Conservation (phyloP, 176 grass and related monocot genomes). For the Panicum miliaceum region DNA sequence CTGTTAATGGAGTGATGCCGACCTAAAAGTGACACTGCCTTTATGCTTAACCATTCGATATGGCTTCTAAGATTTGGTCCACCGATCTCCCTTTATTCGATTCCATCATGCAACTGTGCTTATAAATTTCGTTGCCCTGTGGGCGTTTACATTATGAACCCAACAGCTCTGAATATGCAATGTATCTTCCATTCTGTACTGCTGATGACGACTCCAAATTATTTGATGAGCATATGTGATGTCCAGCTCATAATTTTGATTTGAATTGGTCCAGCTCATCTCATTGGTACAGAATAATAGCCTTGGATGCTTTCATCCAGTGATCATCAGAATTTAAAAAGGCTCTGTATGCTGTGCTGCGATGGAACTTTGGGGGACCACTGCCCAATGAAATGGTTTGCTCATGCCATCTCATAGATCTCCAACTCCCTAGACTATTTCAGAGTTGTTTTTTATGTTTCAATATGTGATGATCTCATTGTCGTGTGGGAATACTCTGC, state of each 20-base stretch:
- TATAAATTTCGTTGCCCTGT: conserved; percentile 37
- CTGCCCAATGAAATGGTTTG: conserved; percentile 13
- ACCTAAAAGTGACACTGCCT: conserved; percentile 52
- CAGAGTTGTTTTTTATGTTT: background rate
- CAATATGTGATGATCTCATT: conserved; percentile 18
- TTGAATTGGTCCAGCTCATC: conserved; percentile 35
- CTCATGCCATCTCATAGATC: conserved; percentile 14
- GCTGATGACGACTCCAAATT: conserved; percentile 25
- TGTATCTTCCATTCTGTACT: conserved; percentile 41
- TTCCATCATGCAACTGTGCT: conserved; percentile 33
- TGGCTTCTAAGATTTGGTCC: conserved; percentile 51
- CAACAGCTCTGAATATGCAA: conserved; percentile 51
- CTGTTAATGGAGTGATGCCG: conserved; percentile 32
- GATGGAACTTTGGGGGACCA: conserved; percentile 18
- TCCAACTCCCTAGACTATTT: conserved; percentile 35
- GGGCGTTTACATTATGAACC: conserved; percentile 36
- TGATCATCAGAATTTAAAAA: conserved; percentile 24
- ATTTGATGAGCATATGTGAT: conserved; percentile 36
- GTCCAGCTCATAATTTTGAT: conserved; percentile 46
- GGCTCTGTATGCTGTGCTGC: background rate
- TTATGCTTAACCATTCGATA: conserved; percentile 42
- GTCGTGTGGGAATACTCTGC: conserved; percentile 8
- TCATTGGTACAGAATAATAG: conserved; percentile 25
- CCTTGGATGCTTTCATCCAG: conserved; percentile 39
- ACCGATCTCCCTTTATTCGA: conserved; percentile 42